Evolutionary conservation across 768 basidiomycete genomes (phyloP).

Genomic region (Clavaria fumosa): DNA sequence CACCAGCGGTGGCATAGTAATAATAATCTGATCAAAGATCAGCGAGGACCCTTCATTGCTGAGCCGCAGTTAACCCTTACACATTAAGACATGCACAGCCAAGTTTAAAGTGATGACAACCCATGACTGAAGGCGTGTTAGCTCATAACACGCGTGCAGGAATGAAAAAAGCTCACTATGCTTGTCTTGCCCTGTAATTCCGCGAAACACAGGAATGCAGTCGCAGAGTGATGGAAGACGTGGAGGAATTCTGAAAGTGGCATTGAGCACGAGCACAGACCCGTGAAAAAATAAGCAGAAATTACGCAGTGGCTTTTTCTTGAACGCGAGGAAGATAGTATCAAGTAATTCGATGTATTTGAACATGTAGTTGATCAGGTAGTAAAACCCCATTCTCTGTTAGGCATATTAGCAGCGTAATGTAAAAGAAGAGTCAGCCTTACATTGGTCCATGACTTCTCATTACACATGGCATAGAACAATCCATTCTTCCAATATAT

Average conservation of each 20-base stretch:
- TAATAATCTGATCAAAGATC: conserved; percentile 99
- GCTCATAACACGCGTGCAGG: conserved; percentile 5
- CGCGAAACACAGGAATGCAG: conserved; percentile 85
- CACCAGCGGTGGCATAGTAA: conserved; percentile 96
- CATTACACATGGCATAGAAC: conserved; percentile 66
- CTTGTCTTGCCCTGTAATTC: conserved; percentile 92
- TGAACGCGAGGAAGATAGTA: conserved; percentile 92
- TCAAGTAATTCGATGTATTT: conserved; percentile 95
- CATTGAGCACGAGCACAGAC: not conserved
- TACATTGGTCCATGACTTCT: conserved; percentile 76
- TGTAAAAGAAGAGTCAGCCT: conserved; percentile 18
- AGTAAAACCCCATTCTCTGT: conserved; percentile 87
- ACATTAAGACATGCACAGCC: conserved; percentile 94
- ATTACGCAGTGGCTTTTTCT: conserved; percentile 95
- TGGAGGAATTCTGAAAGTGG: conserved; percentile 73
- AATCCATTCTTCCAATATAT: conserved; percentile 55
- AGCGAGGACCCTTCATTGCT: too few relatives aligned
- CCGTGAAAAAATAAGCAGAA: conserved; percentile 9
- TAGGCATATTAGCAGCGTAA: conserved; percentile 5
- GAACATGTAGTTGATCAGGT: conserved; percentile 98
- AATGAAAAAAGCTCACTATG: conserved; percentile 44
- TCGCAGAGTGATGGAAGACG: conserved; percentile 98
- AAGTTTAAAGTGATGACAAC: conserved; percentile 86
- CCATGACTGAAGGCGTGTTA: conserved; percentile 58
- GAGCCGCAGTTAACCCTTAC: too few relatives aligned